Evolutionary conservation across 441 rosid genomes (phyloP), one percentile per base, ranked within the genome.

Genomic region (Brassica hybrid): DNA sequence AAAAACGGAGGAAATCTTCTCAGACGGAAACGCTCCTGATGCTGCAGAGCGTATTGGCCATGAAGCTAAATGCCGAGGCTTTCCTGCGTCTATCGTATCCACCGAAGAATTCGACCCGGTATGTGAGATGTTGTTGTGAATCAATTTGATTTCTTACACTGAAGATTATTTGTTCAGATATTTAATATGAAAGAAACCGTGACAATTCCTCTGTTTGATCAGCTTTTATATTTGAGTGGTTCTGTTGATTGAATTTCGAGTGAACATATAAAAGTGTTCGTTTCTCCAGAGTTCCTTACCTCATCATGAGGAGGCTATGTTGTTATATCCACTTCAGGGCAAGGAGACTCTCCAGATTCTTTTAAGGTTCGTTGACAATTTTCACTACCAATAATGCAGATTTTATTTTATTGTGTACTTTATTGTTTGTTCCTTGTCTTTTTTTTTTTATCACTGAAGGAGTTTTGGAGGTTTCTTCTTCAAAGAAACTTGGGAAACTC

Each of bases 201-300:
- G 8, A 54, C 11, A 17, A 56, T 38, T 38, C 3, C 13, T 38
- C 45, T 38, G 45, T 38, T 54, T 27, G 14, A 43, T 16, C 73
- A 56, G 2, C 41, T 76, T 7, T 62, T 61, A 7, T 54, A 48
- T 67, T 74, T 52, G 14, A 13, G 50, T 12, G n/a, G 50, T 1
- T 43, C 1, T 43, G 1, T 43, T 43, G 50, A 11, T 48, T 56
- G 30, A 63, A 16, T 13, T 69, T 76, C 16, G 54, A 19, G 14
- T 43, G 3, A 56, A 17, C 34, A 5, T 18, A 11, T 1, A 5
- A 23, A 76, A 27, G n/a, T 18, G 17, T 62, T 48, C n/a, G n/a
- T 14, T 59, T 19, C 89, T 17, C 97, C 98, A 5, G 93, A 92
- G 3, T 83, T 82, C 95, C 65, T 88, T n/a, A n/a, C n/a, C n/a